Base-by-base conservation (phyloP, 495 filamentous ascomycete species). In the Penicillium simplicissimum region DNA sequence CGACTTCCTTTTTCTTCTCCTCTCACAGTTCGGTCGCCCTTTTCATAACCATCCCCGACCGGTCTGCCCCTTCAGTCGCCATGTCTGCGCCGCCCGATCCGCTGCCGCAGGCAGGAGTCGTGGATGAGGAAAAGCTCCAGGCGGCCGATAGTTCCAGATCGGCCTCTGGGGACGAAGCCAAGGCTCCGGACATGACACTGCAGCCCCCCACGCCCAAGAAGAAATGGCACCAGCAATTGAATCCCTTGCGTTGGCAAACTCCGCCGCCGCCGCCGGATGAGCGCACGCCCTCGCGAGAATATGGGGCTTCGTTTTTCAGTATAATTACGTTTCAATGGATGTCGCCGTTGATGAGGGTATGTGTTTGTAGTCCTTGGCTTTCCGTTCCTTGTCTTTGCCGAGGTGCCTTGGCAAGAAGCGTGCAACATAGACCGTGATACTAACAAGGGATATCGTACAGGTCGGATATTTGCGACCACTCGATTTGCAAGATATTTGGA, bases 401-500 rank as follows among this genome's bases (percentile, higher is more conserved):
- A 49, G 45, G 45, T 49, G 6, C 14, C 28, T 49, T 19, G 45
- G 42, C 42, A 45, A 45, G 10, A 23, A 0, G 9, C 4, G 40
- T n/a, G 8, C 9, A 19, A 19, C 23, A 25, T 11, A 4, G n/a
- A n/a, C n/a, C n/a, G 10, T 13, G 17, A 23, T 53, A 21, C 51
- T 53, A 37, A 53, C 8, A 8, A 17, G n/a, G 5, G 31, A 49
- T 28, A 8, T 33, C 36, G 31, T 64, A 61, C n/a, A 67, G 67
- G 68, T 72, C 6, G 94, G 94, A 17, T 98, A 97, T 71, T 84
- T 92, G 67, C 87, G 94, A 10, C 86, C 87, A 13, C 82, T 98
- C 8, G 90, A 97, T 64, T 74, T 87, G 37, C 88, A 88, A 68
- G 94, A 98, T 69, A 86, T 98, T 58, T 96, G 93, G 87, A 79